These are phyloP conservation scores for Lactifluus echinatus DNA, from an alignment of 768 basidiomycete genomes.

Conservation along the genomic window DNA sequence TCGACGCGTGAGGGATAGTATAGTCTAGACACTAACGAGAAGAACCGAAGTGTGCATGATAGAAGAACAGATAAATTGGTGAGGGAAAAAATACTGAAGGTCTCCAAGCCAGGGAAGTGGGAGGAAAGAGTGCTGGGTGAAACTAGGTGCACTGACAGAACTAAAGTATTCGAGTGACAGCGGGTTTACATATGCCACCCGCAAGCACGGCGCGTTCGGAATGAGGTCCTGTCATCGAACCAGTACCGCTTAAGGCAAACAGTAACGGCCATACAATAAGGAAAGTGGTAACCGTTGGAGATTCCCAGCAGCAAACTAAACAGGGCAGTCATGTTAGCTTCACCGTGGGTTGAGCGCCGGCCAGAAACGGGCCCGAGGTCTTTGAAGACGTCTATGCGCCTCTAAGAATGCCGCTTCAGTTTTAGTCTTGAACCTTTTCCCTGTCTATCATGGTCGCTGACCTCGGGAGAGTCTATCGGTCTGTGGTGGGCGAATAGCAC, in stretches of 20 bases:
- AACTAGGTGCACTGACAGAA: not conserved
- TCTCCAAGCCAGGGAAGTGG: not conserved
- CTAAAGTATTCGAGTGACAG: not conserved
- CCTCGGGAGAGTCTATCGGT: too few species aligned
- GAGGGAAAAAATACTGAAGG: not conserved
- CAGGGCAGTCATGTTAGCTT: not conserved
- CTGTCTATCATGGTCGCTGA: too few species aligned
- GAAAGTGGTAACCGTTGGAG: not conserved
- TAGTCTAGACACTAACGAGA: not conserved
- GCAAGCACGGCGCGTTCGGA: not conserved
- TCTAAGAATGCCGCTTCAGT: too few species aligned
- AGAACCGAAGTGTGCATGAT: not conserved
- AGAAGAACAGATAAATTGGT: not conserved
- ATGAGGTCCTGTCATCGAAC: not conserved
- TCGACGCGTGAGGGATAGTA: not conserved
- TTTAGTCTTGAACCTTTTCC: too few species aligned
- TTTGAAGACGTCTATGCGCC: not conserved
- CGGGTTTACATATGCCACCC: slow-evolving; percentile 1
- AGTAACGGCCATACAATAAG: not conserved
- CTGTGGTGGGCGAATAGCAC: too few species aligned
- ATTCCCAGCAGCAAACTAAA: not conserved
- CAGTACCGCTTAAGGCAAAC: not conserved
- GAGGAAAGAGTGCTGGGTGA: not conserved
- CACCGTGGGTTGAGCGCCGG: not conserved
- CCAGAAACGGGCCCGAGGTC: not conserved